Evolutionary conservation across 2,329 filamentous ascomycete genomes (phyloP), one percentile per base, ranked within the genome.

Genomic region (Teratosphaeria destructans): DNA sequence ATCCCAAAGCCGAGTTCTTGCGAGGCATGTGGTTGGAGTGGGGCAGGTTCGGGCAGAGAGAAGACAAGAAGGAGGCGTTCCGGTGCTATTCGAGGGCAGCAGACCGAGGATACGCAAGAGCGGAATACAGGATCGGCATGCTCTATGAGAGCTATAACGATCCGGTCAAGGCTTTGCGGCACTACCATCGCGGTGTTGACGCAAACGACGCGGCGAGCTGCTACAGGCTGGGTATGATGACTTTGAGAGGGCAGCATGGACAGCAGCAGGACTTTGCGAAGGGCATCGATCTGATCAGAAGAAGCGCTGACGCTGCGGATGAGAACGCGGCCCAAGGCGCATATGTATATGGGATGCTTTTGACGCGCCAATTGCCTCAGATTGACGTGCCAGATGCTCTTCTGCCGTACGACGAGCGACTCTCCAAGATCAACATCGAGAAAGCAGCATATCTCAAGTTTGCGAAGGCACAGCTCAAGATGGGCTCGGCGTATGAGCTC

Each of bases 121-220:
- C 94, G 23, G 90, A 97, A 74, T 99, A 99, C 74, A 85, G 94
- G 54, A 95, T 99, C 77, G 94, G 94, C 63, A 99, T 97, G 93
- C 88, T 96, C 60, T 97, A 92, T 72, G 94, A 99, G 76, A 91
- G 89, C 72, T 93, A 91, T 4, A 95, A 95, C 70, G 93, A 99
- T 70, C 87, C 91, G 61, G 82, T 86, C 63, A 96, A 95, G 73
- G 94, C 94, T 5, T 85, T 96, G 70, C 86, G 87, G 69, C 92
- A 97, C 74, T 99, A 97, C 75, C 85, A 90, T 65, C 82, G 84
- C 55, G 94, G 94, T 56, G 85, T 94, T 56, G 82, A 85, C 56
- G 78, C 86, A 66, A 85, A 86, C 27, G 94, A 99, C 75, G 96
- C 94, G 16, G 94, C 94, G 3, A 92, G 91, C 5, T 87, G 85